These are phyloP conservation scores for Zangia roseola DNA, from an alignment of 768 basidiomycete species.

Conservation along the genomic window DNA sequence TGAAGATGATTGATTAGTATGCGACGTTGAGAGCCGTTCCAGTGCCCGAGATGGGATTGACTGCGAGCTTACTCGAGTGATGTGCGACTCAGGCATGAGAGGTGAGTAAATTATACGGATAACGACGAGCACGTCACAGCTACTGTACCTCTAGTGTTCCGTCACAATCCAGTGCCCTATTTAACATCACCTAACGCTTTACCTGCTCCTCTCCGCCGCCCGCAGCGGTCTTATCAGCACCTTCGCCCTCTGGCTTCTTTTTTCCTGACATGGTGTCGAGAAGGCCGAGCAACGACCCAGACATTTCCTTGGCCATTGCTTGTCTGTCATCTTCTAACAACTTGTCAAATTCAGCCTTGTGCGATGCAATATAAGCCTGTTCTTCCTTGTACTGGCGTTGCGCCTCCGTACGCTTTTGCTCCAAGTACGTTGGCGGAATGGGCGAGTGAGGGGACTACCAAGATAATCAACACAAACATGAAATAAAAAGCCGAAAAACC, in stretches of 20 bases:
- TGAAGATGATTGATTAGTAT: too few species aligned
- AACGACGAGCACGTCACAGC: too few species aligned
- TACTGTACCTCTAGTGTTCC: too few species aligned
- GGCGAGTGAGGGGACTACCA: constrained; percentile 27
- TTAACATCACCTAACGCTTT: not conserved
- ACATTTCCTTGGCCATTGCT: constrained; percentile 47
- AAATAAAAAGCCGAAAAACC: not conserved
- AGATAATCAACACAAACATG: not conserved
- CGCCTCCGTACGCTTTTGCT: constrained; percentile 50
- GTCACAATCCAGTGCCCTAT: too few species aligned
- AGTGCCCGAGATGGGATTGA: too few species aligned
- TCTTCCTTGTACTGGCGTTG: constrained; percentile 53
- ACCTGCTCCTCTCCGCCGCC: constrained; percentile 12
- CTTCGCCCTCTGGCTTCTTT: constrained; percentile 18
- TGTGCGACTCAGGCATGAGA: too few species aligned
- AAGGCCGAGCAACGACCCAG: constrained; percentile 39
- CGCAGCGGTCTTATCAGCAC: constrained; percentile 4
- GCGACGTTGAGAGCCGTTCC: too few species aligned
- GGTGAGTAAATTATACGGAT: too few species aligned
- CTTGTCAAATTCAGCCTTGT: constrained; percentile 51
- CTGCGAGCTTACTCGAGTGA: too few species aligned
- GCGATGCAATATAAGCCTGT: constrained; percentile 48
- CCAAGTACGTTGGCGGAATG: constrained; percentile 50
- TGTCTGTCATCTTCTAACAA: constrained; percentile 52
- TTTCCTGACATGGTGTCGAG: constrained; percentile 24